These are phyloP conservation scores for Colletotrichum tropicicola DNA, from an alignment of 2,329 filamentous ascomycete species.

Conservation along the genomic window DNA sequence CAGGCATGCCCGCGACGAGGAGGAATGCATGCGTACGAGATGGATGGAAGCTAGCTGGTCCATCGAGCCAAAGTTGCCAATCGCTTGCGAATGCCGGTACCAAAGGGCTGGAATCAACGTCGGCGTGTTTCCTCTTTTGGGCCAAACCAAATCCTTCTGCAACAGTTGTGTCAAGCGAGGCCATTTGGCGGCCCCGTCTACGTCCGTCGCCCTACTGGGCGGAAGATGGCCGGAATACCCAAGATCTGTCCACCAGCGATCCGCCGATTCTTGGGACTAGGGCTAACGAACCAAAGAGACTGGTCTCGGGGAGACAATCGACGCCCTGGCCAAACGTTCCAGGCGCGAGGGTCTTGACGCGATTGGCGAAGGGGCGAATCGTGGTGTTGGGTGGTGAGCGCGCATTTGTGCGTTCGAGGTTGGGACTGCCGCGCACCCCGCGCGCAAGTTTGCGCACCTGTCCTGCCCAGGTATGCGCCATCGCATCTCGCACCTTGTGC, in stretches of 20 bases:
- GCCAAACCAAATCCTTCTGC: neutral
- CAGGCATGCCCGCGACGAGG: neutral
- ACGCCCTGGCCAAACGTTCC: no score
- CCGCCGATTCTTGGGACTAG: neutral
- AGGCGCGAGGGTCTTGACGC: neutral
- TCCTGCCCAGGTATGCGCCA: neutral
- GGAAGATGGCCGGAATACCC: no score
- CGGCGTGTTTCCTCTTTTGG: conserved; percentile 8
- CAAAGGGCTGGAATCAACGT: neutral
- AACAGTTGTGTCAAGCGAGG: conserved; percentile 1
- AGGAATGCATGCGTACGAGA: neutral
- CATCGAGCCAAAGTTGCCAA: neutral
- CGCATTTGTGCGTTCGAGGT: conserved; percentile 1
- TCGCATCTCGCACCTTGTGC: neutral
- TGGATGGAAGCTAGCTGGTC: no score
- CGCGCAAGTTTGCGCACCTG: neutral
- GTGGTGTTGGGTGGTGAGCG: neutral
- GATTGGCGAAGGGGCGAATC: neutral
- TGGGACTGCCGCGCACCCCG: conserved; percentile 11
- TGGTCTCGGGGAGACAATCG: neutral
- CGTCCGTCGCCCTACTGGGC: no score
- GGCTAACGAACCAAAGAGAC: neutral
- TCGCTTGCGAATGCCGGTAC: neutral
- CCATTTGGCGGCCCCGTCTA: no score
- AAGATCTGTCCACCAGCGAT: conserved; percentile 3